Evolutionary conservation across 371 early-diverging fungal genomes (phyloP).

Genomic region (Funneliformis caledonium): DNA sequence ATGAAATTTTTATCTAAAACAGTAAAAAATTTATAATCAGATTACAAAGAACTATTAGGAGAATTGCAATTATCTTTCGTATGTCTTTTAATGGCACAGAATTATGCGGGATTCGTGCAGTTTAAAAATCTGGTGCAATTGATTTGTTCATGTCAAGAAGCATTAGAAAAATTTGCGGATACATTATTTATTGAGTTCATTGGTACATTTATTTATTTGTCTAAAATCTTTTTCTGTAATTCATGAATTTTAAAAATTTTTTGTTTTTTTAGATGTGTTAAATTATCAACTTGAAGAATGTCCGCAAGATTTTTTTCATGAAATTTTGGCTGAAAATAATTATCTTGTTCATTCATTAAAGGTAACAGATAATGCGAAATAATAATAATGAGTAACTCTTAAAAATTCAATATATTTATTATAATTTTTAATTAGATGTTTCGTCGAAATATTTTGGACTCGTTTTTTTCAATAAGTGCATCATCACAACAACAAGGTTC

Average conservation of each 20-base stretch:
- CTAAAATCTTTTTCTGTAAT: neutral
- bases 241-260: neutral
- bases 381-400: neutral
- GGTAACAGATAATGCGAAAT: conserved; percentile 54
- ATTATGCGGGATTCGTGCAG: conserved; percentile 86
- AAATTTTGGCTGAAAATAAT: conserved; percentile 72
- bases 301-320: conserved; percentile 80
- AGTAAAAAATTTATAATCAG: conserved; percentile 10
- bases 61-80: conserved; percentile 86
- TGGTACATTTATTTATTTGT: conserved; percentile 47
- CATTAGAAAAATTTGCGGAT: conserved; percentile 51
- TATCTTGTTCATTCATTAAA: conserved; percentile 64
- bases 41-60: conserved; percentile 63
- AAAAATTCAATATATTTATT: conserved; percentile 40
- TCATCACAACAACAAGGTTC: conserved; percentile 8
- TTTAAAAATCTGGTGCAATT: conserved; percentile 84
- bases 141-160: conserved; percentile 69
- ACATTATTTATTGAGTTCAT: conserved; percentile 62
- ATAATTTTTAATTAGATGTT: conserved; percentile 44
- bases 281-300: conserved; percentile 74
- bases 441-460: neutral
- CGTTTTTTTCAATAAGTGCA: neutral
- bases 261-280: conserved; percentile 54
- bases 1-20: neutral
- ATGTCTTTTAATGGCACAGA: conserved; percentile 80